Conservation (phyloP, 2,329 filamentous ascomycete species). For the Aureobasidium sp. region DNA sequence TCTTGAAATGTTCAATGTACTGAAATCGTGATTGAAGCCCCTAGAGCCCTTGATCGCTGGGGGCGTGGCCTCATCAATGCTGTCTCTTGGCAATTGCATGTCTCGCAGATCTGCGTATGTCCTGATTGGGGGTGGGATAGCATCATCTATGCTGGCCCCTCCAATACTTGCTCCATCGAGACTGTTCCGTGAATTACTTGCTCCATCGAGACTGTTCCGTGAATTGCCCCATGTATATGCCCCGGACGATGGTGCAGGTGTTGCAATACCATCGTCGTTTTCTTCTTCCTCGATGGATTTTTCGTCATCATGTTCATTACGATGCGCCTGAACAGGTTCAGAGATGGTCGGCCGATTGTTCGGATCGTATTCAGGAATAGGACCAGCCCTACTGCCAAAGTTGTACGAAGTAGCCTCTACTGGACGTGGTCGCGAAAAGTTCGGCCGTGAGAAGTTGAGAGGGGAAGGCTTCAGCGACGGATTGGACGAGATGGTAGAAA, state of each 20-base stretch:
- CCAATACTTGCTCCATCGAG: neutral
- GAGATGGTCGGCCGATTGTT: neutral
- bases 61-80: neutral
- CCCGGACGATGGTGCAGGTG: neutral
- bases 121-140: neutral
- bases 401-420: neutral
- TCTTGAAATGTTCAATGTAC: neutral
- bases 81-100: neutral
- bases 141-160: constrained; percentile 3
- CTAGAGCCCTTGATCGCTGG: neutral
- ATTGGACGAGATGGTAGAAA: neutral
- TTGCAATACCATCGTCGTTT: neutral
- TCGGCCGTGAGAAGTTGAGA: constrained; percentile 23
- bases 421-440: constrained; percentile 20
- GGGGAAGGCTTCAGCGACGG: constrained; percentile 13
- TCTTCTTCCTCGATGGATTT: neutral
- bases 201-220: neutral
- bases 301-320: neutral
- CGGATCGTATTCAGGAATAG: neutral
- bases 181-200: neutral
- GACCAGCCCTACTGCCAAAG: neutral
- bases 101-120: neutral
- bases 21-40: neutral
- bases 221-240: neutral
- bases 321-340: neutral